These are phyloP conservation scores for Salix arbutifolia DNA, from an alignment of 345 rosid species.

Conservation along the genomic window DNA sequence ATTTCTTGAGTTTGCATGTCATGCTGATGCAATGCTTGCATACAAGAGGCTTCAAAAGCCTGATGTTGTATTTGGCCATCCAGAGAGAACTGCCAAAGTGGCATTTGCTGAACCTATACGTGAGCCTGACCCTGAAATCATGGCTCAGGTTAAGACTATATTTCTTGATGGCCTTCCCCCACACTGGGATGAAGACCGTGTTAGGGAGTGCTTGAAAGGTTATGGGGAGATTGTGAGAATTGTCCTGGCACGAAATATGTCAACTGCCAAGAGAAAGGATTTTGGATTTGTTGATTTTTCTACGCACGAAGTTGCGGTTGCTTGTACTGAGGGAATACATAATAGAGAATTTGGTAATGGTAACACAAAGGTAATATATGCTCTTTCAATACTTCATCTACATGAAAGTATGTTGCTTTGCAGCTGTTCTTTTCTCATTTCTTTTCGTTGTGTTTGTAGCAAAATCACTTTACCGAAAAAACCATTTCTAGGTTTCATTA, in stretches of 20 bases:
- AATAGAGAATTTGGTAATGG: slow-evolving; percentile 36
- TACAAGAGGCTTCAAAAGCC: slow-evolving; percentile 66
- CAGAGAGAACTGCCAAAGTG: slow-evolving; percentile 63
- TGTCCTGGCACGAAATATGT: slow-evolving; percentile 58
- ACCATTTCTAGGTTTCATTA: not conserved
- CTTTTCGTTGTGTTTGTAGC: not conserved
- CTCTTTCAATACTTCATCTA: slow-evolving; percentile 3
- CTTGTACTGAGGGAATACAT: slow-evolving; percentile 52
- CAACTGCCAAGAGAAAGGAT: slow-evolving; percentile 61
- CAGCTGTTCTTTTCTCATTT: not conserved
- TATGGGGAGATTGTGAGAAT: slow-evolving; percentile 45
- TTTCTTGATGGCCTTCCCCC: slow-evolving; percentile 65
- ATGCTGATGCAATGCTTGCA: slow-evolving; percentile 56
- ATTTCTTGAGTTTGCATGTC: slow-evolving; percentile 60
- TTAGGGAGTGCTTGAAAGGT: slow-evolving; percentile 39
- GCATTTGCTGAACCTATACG: slow-evolving; percentile 66
- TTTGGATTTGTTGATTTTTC: slow-evolving; percentile 59
- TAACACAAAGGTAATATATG: slow-evolving; percentile 37
- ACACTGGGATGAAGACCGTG: slow-evolving; percentile 53
- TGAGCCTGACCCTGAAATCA: slow-evolving; percentile 61
- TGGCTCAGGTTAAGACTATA: slow-evolving; percentile 62
- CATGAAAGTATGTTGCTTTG: not conserved
- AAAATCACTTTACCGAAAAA: not conserved
- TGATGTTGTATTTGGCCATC: slow-evolving; percentile 61
- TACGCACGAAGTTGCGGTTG: slow-evolving; percentile 50